These are phyloP conservation scores for Monosporozyma aerobia DNA, from an alignment of 805 yeast species.

Conservation along the genomic window DNA sequence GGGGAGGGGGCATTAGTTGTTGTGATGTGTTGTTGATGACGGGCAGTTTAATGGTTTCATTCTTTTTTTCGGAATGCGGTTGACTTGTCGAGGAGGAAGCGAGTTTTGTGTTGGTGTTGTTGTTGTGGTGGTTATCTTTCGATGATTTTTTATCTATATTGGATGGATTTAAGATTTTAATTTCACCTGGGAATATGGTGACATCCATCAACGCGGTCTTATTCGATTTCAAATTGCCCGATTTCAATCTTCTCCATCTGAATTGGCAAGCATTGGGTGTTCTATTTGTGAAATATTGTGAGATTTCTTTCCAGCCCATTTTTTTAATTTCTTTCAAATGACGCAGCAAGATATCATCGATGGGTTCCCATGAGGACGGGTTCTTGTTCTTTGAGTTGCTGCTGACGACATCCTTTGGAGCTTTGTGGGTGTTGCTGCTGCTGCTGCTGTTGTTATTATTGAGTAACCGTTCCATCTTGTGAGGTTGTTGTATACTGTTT, in stretches of 20 bases:
- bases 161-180: conserved; percentile 6
- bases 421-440: neutral
- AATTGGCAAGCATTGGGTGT: conserved; percentile 88
- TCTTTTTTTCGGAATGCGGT: neutral
- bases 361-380: conserved; percentile 69
- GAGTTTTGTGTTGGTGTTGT: neutral
- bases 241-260: conserved; percentile 69
- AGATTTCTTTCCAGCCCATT: conserved; percentile 84
- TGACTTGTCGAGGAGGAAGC: no score
- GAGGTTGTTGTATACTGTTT: no score
- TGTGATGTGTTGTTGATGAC: neutral
- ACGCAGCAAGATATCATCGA: conserved; percentile 62
- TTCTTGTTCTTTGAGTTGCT: conserved; percentile 11
- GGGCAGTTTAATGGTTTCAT: neutral
- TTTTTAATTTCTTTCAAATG: conserved; percentile 75
- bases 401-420: neutral
- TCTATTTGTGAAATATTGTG: conserved; percentile 66
- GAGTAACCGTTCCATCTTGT: no score
- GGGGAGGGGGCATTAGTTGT: neutral
- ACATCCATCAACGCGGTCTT: conserved; percentile 22
- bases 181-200: conserved; percentile 12
- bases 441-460: no score
- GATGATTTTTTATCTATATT: neutral
- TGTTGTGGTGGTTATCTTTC: neutral
- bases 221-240: conserved; percentile 33